Base-by-base conservation (phyloP, 2,329 filamentous ascomycete genomes). In the Pyrenophora seminiperda region DNA sequence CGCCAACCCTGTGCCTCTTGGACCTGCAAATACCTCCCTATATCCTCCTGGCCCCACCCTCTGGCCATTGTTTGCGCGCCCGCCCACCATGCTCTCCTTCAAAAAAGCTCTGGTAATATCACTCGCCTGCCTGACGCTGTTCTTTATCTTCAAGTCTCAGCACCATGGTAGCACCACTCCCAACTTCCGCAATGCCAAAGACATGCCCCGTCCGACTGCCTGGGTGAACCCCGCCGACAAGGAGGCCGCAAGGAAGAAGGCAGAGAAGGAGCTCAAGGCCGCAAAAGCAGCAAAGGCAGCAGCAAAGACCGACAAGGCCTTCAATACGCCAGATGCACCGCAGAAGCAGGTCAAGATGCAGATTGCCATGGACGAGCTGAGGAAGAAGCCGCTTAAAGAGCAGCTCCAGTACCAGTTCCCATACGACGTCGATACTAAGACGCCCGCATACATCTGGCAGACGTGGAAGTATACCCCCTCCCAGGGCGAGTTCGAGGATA, bases 361-460 rank as follows among this genome's bases (percentile, higher is more conserved):
- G 68, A 83, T 88, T 63, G 77, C 83, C 43, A 76, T 91, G 60
- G 80, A 85, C 45, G 88, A 93, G 72, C 81, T 90, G 68, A 84
- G 85, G 50, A 83, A 81, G 68, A 85, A 89, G 76, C 85, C 88
- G 13, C 81, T 92, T 44, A 80, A 88, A 83, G 77, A 96, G 58
- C 83, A 94, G 76, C 84, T 99, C 49, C 87, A 87, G 43, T 97
- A 96, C 77, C 89, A 95, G 63, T 97, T 94, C 74, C 91, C 92
- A 15, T 99, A 97, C 79, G 89, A 96, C 67, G 81, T 93, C 56
- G 85, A 91, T 67, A 75, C 81, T 62, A 96, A 93, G 73, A 97
- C 97, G 73, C 94, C 94, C 3, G 92, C 91, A 48, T 97, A 96
- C 78, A 95, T 99, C 69, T 99, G 94, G 94, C 94, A 99, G 80